Evolutionary conservation across 768 basidiomycete species (phyloP).

Genomic region (Lactarius deliciosus): DNA sequence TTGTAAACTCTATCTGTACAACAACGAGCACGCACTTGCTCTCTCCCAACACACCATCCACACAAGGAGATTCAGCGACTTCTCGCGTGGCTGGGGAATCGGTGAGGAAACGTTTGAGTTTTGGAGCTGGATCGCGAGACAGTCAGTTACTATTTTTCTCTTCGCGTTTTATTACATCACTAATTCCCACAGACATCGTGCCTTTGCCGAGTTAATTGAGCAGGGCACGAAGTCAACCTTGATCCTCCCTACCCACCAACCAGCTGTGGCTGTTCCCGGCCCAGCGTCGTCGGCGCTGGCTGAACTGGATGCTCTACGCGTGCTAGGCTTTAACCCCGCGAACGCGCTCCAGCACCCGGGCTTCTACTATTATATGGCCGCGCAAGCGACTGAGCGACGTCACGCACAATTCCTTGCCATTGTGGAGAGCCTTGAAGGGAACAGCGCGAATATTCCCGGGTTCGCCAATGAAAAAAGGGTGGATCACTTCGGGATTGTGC

Average conservation of each 20-base stretch:
- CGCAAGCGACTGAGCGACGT: slow-evolving; percentile 77
- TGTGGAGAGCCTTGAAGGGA: slow-evolving; percentile 53
- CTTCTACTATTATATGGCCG: slow-evolving; percentile 90
- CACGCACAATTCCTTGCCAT: slow-evolving; percentile 63
- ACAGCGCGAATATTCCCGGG: slow-evolving; percentile 54
- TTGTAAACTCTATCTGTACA: slow-evolving; percentile 88
- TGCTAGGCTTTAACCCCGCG: slow-evolving; percentile 73
- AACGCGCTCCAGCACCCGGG: slow-evolving; percentile 88
- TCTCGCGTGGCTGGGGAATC: slow-evolving; percentile 91
- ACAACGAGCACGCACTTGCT: slow-evolving; percentile 78
- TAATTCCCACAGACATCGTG: slow-evolving; percentile 62
- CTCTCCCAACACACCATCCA: slow-evolving; percentile 84
- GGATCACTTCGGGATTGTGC: slow-evolving; percentile 76
- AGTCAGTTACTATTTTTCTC: slow-evolving; percentile 51
- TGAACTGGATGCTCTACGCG: slow-evolving; percentile 60
- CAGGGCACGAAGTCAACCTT: slow-evolving; percentile 68
- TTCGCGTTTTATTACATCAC: background rate
- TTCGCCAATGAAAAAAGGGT: slow-evolving; percentile 90
- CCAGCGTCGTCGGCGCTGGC: slow-evolving; percentile 37
- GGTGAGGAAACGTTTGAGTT: slow-evolving; percentile 96
- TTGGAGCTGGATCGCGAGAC: slow-evolving; percentile 95
- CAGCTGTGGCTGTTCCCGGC: slow-evolving; percentile 37
- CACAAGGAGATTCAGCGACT: slow-evolving; percentile 78
- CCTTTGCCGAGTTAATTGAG: slow-evolving; percentile 89
- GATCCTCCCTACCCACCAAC: slow-evolving; percentile 58